Evolutionary conservation across 371 early-diverging fungal species (phyloP), one percentile per base, ranked within the genome.

Genomic region (Saksenaea oblongispora): DNA sequence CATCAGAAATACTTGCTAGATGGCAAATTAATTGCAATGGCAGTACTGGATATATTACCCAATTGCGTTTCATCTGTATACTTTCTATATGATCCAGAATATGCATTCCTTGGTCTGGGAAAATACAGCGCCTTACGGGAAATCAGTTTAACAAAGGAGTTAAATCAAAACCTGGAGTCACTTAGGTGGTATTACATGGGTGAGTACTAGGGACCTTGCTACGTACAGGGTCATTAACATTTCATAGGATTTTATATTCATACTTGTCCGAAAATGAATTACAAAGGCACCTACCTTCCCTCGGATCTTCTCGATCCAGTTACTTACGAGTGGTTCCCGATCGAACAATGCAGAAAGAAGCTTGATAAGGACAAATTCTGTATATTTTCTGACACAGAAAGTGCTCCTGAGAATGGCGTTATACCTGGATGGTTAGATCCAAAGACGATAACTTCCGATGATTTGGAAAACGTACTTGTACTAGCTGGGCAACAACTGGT

Each of bases 31-130:
- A 87, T 91, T 35, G 97, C 96, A 2, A 87, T 96, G 17, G 92
- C 90, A 3, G 95, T 98, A 0, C 68, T 98, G 53, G 98, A 98
- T 71, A 87, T 97, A 13, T 78, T 97, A 31, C 98, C 97, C 0
- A 57, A 66, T 11, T 95, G 94, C 65, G 84, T 97, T 1, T 96
- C 97, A 0, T 90, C 95, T 0, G 97, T 98, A 17, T 98, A 98
- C 69, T 91, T 95, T 61, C 83, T 95, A 65, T 98, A 98, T 75
- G 95, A 96, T 70, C 92, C 95, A 3, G 90, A 87, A 8, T 92
- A 87, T 59, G 63, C 78, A 1, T 82, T 72, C 41, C 76, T 96
- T 5, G 86, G 89, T 3, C 72, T 94, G 28, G 98, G 98, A 14
- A 91, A 90, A 37, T 94, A 91, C 74, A 86, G 89, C 65, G 95